Conservation (phyloP, 768 basidiomycete species). For the Panaeolus cyanescens region DNA sequence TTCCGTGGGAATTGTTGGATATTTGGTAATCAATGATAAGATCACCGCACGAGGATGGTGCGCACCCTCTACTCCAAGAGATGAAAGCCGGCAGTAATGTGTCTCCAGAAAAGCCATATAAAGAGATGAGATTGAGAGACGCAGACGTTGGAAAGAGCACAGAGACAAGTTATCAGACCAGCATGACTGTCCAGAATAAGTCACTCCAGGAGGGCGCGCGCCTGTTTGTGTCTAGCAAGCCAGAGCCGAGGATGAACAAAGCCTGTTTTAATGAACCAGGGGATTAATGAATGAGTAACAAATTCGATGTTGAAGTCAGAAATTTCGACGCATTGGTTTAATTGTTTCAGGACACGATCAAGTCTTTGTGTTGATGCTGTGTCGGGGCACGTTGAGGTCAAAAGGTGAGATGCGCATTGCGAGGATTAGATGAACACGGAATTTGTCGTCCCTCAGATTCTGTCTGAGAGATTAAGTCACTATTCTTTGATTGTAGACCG, state of each 20-base stretch:
- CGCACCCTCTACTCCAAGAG: neutral
- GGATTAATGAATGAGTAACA: neutral
- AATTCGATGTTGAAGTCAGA: neutral
- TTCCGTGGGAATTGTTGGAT: neutral
- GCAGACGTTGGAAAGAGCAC: too few species aligned
- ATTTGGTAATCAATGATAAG: neutral
- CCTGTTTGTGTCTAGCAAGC: too few species aligned
- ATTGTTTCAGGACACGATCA: neutral
- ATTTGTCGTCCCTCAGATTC: neutral
- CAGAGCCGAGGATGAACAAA: neutral
- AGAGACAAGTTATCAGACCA: too few species aligned
- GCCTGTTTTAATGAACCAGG: neutral
- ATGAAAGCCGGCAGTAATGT: too few species aligned
- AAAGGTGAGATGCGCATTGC: neutral
- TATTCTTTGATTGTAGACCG: neutral
- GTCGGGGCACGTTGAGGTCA: neutral
- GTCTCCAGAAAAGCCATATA: too few species aligned
- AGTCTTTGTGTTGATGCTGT: neutral
- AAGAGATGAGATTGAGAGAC: too few species aligned
- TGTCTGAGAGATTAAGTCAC: neutral
- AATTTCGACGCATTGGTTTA: neutral
- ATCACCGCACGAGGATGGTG: neutral
- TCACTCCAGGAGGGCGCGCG: too few species aligned
- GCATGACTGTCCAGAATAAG: too few species aligned
- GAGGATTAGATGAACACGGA: too few species aligned